These are phyloP conservation scores for Lavandula angustifolia DNA, from an alignment of 257 asterid genomes.

Conservation along the genomic window DNA sequence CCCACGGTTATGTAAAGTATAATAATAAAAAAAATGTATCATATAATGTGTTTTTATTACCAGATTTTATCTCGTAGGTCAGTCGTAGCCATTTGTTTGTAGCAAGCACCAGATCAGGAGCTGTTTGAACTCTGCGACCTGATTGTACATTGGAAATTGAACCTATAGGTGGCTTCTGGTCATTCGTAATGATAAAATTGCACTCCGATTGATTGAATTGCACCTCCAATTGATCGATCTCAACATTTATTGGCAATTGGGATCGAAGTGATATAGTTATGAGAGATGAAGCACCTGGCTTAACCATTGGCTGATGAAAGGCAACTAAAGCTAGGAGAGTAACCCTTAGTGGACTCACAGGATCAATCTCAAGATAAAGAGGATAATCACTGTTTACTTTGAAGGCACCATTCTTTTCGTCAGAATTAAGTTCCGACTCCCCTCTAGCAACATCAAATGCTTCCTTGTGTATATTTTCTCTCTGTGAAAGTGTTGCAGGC, in stretches of 20 bases:
- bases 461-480: constrained; percentile 75
- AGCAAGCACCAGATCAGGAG: constrained; percentile 68
- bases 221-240: constrained; percentile 95
- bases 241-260: constrained; percentile 73
- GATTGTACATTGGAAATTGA: constrained; percentile 66
- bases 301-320: constrained; percentile 88
- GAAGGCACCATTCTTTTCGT: constrained; percentile 46
- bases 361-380: constrained; percentile 93
- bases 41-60: constrained; percentile 39
- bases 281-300: constrained; percentile 77
- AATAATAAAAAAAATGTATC: constrained; percentile 1
- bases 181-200: constrained; percentile 80
- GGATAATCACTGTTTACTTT: constrained; percentile 71
- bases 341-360: constrained; percentile 83
- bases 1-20: background rate
- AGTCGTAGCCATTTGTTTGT: constrained; percentile 89
- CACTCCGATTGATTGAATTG: constrained; percentile 94
- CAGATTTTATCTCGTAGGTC: constrained; percentile 82
- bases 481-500: constrained; percentile 67
- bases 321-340: constrained; percentile 93
- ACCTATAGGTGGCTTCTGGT: constrained; percentile 73
- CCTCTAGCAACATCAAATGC: constrained; percentile 80
- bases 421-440: constrained; percentile 46
- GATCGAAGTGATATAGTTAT: constrained; percentile 83
- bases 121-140: constrained; percentile 86